Base-by-base conservation (phyloP, 1,284 basidiomycete genomes). In the Ceratobasidium sp. region DNA sequence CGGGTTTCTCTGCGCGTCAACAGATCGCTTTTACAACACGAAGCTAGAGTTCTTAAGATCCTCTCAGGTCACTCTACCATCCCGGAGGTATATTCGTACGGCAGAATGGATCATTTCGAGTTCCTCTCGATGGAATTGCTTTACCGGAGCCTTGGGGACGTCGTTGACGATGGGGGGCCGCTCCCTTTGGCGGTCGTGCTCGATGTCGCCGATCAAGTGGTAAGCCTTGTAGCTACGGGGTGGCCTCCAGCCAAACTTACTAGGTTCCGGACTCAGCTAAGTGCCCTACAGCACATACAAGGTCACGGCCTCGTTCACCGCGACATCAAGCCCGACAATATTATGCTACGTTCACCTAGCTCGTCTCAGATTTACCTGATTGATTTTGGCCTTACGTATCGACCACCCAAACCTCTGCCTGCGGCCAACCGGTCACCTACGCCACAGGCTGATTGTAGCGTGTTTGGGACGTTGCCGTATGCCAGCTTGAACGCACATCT, bases 61-160 rank as follows among this genome's bases (percentile, higher is more conserved):
- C 73, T 78, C 5, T 73, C 76, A 66, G 76, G 76, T 13, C 77
- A 78, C 43, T 49, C 76, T 0, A 62, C 73, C 4, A 77, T 78
- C 58, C 77, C 77, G 1, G 19, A 3, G 5, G 41, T 78, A 6
- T 72, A 66, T 61, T 72, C 48, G 2, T 76, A 76, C 27, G 68
- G 71, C 0, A 68, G 65, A 5, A 27, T 76, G 14, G 19, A 14
- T n/a, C 77, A 78, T 49, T 78, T 78, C 59, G 77, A 78, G 34
- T 74, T 77, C 48, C 9, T 76, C 19, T 53, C 72, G 0, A 77
- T 78, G 74, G 65, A 78, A 58, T 53, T 62, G 62, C 24, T 56
- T 27, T 24, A 56, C 16, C 54, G 22, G 8, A 56, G 8, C 11
- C 54, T 56, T 16, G 24, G 54, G 2, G 9, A 56, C 29, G 27